Base-by-base conservation (phyloP, 2,329 filamentous ascomycete genomes). In the Verticillium albo-atrum region DNA sequence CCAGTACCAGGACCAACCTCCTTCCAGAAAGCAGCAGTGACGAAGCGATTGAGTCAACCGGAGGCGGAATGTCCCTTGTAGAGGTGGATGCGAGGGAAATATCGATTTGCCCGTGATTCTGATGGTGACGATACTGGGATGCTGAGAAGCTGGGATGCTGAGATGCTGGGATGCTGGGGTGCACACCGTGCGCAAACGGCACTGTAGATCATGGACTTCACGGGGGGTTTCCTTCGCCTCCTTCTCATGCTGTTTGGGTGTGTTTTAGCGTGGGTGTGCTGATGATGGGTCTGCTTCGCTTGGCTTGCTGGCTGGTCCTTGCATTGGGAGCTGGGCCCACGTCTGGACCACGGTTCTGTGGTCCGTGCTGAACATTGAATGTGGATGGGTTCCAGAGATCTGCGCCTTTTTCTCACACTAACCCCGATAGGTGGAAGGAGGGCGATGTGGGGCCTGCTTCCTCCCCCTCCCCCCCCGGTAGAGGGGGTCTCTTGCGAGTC, bases 341-440 rank as follows among this genome's bases (percentile, higher is more conserved):
- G 42, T 9, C 42, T 47, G 42, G 42, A 23, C 42, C 42, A 57
- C 20, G 52, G 26, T 26, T n/a, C 23, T n/a, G 14, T 54, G 26
- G 25, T 23, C 26, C 27, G 27, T 30, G 52, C 26, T 54, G 52
- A 28, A 20, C 42, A 34, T 54, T 25, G 52, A 54, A 30, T 10
- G 12, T 54, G 52, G 25, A 17, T 28, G 52, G 27, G 30, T 28
- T 54, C 52, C 59, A 62, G 60, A 63, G 61, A 63, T 62, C 61
- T 63, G 61, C 61, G 61, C 55, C 53, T 52, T 63, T 61, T 58
- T 55, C 54, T 57, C 34, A 50, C 60, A 58, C 61, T 63, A 63
- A 56, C 60, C 55, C 52, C 57, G 34, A 56, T 63, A 37, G 30
- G 55, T 60, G 52, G 52, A 55, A 54, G 52, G 35, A 57, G 57